A percentile compares a stretch with the other conserved stretches of the same genome.
phyloP scores from a whole-genome alignment of 164 flowering plant species.

The Magnolia changhungtana region DNA sequence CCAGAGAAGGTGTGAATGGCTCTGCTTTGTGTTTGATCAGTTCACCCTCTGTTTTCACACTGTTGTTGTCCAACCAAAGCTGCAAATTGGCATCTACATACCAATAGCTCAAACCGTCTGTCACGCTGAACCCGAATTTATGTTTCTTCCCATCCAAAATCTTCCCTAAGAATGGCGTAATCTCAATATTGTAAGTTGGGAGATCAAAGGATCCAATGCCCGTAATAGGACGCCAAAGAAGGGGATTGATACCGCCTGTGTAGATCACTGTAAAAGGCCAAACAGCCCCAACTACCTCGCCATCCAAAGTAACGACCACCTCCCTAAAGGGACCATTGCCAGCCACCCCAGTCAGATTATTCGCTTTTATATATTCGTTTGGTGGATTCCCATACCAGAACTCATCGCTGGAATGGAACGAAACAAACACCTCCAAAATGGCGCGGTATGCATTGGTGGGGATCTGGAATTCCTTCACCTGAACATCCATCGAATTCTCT shows the following conservation, averaged over 20 bases:
- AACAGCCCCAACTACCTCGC: constrained; percentile 56
- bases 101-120: constrained; percentile 81
- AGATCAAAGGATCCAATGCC: constrained; percentile 89
- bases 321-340: constrained; percentile 91
- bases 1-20: constrained; percentile 27
- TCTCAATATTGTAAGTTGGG: constrained; percentile 84
- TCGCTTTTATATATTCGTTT: constrained; percentile 58
- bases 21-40: constrained; percentile 24
- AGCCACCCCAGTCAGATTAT: constrained; percentile 41
- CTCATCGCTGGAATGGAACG: constrained; percentile 81
- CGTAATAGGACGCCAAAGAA: constrained; percentile 83
- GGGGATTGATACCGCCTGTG: constrained; percentile 87
- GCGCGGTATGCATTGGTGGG: constrained; percentile 72
- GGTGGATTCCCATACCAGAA: constrained; percentile 78
- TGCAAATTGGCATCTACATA: constrained; percentile 85
- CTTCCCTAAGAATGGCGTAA: constrained; percentile 70
- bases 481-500: constrained; percentile 42
- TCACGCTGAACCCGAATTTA: constrained; percentile 57
- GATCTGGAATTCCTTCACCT: constrained; percentile 44
- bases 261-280: constrained; percentile 91
- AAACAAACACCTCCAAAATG: constrained; percentile 85
- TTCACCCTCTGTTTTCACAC: constrained; percentile 40
- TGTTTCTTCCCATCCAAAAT: constrained; percentile 68
- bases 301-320: constrained; percentile 70
- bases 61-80: constrained; percentile 72